phyloP scores from a whole-genome alignment of 2,329 filamentous ascomycete species.

The Leptographium radiaticola region DNA sequence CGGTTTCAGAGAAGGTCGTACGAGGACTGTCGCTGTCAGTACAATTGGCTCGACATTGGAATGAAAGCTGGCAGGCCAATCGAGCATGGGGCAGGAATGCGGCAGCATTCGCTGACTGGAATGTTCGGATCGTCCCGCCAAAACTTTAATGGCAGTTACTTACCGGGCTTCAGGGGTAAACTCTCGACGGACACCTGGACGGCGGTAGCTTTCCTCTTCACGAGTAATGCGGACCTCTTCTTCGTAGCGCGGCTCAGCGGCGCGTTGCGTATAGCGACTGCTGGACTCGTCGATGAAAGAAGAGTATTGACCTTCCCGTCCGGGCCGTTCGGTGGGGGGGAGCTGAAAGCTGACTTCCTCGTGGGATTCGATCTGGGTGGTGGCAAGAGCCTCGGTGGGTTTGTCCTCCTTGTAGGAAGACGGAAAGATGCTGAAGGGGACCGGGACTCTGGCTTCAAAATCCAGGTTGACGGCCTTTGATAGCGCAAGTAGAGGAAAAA shows the following conservation, averaged over 20 bases:
- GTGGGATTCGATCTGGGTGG: slow-evolving; percentile 50
- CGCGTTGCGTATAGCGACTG: slow-evolving; percentile 32
- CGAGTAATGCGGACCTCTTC: slow-evolving; percentile 75
- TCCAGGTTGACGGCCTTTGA: slow-evolving; percentile 90
- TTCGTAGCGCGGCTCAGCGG: slow-evolving; percentile 31
- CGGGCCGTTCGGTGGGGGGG: slow-evolving; percentile 69
- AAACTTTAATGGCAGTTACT: slow-evolving; percentile 16
- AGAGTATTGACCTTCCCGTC: slow-evolving; percentile 95
- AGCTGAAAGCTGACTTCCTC: slow-evolving; percentile 72
- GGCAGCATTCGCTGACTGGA: not conserved
- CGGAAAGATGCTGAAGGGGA: slow-evolving; percentile 99
- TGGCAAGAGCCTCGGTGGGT: slow-evolving; percentile 20
- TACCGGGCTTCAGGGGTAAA: slow-evolving; percentile 42
- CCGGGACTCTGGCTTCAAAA: slow-evolving; percentile 98
- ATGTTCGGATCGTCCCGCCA: slow-evolving; percentile 4
- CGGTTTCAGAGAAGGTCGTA: slow-evolving; percentile 43
- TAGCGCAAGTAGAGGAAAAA: slow-evolving; percentile 42
- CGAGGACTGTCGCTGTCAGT: slow-evolving; percentile 19
- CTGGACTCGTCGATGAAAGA: slow-evolving; percentile 30
- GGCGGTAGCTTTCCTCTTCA: slow-evolving; percentile 64
- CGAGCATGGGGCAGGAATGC: too few relatives aligned
- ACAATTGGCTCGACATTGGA: not conserved
- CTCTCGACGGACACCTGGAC: slow-evolving; percentile 51
- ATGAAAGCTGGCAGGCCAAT: not conserved
- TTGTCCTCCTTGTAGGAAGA: slow-evolving; percentile 30